Conservation (phyloP, 2,329 filamentous ascomycete genomes). For the Hypoxylon sp. region DNA sequence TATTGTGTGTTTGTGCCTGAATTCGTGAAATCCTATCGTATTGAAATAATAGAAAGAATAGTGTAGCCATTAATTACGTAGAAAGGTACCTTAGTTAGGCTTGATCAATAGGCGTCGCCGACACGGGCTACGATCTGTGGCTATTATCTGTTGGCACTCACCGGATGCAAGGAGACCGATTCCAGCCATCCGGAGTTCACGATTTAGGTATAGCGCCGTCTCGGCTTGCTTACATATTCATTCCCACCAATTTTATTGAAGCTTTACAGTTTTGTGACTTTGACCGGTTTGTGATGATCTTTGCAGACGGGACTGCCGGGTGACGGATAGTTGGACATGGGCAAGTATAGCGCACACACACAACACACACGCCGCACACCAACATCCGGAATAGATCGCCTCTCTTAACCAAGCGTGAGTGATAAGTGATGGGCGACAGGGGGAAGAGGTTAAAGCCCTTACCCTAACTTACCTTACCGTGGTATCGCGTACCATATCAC, state of each 20-base stretch:
- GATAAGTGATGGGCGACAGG: constrained; percentile 16
- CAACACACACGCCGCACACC: constrained; percentile 16
- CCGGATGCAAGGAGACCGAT: constrained; percentile 22
- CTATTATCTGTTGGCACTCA: constrained; percentile 3
- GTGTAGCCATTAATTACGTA: background rate
- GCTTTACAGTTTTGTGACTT: constrained; percentile 28
- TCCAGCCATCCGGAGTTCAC: constrained; percentile 28
- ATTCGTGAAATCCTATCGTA: constrained; percentile 6
- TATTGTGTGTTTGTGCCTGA: background rate
- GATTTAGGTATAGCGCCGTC: constrained; percentile 30
- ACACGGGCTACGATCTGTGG: constrained; percentile 11
- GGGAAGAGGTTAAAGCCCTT: constrained; percentile 36
- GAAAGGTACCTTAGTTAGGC: background rate
- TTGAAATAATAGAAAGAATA: background rate
- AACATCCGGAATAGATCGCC: constrained; percentile 29
- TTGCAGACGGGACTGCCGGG: constrained; percentile 42
- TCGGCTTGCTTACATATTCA: constrained; percentile 14
- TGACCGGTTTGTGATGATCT: constrained; percentile 35
- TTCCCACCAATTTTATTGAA: constrained; percentile 27
- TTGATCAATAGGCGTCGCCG: constrained; percentile 15
- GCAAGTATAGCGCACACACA: background rate
- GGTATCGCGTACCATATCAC: constrained; percentile 33
- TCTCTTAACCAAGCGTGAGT: constrained; percentile 24
- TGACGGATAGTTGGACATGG: constrained; percentile 28
- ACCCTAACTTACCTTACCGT: constrained; percentile 38